Evolutionary conservation across 768 basidiomycete genomes (phyloP), one percentile per base, ranked within the genome.

Genomic region (Tylopilus rubrobrunneus): DNA sequence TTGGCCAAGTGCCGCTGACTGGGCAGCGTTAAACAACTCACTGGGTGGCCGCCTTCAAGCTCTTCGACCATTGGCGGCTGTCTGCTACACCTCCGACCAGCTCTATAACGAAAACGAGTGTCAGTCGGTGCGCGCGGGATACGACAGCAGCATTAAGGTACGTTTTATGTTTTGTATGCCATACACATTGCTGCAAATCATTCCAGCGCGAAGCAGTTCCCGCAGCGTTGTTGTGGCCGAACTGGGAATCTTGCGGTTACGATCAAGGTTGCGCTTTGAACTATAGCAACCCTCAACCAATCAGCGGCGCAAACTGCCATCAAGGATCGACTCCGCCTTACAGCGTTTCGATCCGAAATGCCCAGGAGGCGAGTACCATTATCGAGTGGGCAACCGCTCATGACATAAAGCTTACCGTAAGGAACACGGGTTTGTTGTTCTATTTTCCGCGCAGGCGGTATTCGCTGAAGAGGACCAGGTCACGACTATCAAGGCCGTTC

Each of bases 251-350:
- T 1, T 66, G 64, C 34, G 43, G 52, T 12, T 66, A 53, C 10
- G 44, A 11, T 4, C 37, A 56, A 33, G 64, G 56, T 1, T 66
- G 64, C 23, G 45, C 56, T n/a, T 33, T 66, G 25, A 56, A 66
- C 29, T 59, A 59, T 31, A 34, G 31, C 21, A 25, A 62, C 25
- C 64, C 65, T 28, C 62, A 64, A 21, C 45, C 49, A 4, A 33
- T 64, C 5, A 49, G 25, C 12, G 45, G 45, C 7, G 42, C 43
- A 5, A 40, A 31, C 3, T 66, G 64, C 36, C 27, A 53, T 39
- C 64, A 66, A 40, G 64, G 65, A 17, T 48, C 62, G 5, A 64
- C 51, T 2, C 62, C 59, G 1, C 62, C 64, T 2, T 66, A 59
- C 33, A 59, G 62, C 14, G 14, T 61, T 41, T 28, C 53, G 8